Evolutionary conservation across 495 filamentous ascomycete species (phyloP), one percentile per base, ranked within the genome.

Genomic region (Penicillium coprophilum): DNA sequence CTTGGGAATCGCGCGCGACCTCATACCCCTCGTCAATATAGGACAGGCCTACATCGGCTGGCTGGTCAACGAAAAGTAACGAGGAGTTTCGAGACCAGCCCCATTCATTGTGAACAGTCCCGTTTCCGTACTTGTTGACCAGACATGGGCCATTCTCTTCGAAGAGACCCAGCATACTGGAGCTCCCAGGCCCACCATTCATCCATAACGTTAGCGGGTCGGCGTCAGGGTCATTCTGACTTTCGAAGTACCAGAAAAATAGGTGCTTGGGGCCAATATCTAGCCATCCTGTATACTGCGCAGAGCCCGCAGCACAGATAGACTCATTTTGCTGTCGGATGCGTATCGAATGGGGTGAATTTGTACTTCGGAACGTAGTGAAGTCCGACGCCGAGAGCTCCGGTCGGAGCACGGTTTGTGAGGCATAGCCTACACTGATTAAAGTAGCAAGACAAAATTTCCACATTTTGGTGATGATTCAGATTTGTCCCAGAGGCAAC

Each of bases 191-290:
- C 2, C 78, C 78, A 27, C 77, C 77, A 2, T 78, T 86, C 65
- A 85, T 77, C 83, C 82, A 86, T 9, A 84, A 72, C 0, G 81
- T 83, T 43, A 85, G 57, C 0, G 80, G 80, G 31, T 81, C 81
- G 19, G 66, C 69, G 4, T 43, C 23, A 2, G 82, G 80, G 55
- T 84, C 76, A 53, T 81, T 78, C 46, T 80, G 73, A 23, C 78
- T 71, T 59, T 85, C 81, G 56, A 85, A 85, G 61, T 81, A 84
- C 81, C 82, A 83, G 63, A 76, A 86, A 68, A 86, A 86, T 36
- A 85, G 74, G 59, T 85, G 84, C 1, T 56, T 59, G 1, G 52
- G 55, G 1, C 67, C 65, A 15, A 69, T 50, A 38, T 73, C 67
- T 3, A 73, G 57, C 71, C 73, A 77, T 46, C 73, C 74, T 15